Evolutionary conservation across 495 filamentous ascomycete species (phyloP).

Genomic region (Penicillium lividum): DNA sequence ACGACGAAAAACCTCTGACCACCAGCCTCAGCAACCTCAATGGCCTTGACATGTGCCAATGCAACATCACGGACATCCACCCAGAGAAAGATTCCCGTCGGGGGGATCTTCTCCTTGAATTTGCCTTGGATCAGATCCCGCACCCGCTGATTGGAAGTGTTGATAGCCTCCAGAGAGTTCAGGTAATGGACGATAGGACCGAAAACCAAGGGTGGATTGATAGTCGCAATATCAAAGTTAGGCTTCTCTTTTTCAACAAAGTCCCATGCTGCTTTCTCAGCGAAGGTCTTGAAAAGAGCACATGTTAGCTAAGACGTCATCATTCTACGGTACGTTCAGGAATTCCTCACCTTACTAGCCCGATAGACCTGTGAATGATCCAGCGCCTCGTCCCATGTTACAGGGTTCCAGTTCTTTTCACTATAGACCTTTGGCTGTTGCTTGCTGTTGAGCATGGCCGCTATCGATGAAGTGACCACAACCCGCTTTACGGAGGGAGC

Average conservation of each 20-base stretch:
- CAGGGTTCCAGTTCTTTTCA: conserved; percentile 82
- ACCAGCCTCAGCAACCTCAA: conserved; percentile 65
- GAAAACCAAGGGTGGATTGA: conserved; percentile 70
- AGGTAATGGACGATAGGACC: conserved; percentile 69
- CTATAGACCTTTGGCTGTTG: conserved; percentile 58
- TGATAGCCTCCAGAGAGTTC: conserved; percentile 65
- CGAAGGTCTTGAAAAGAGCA: conserved; percentile 40
- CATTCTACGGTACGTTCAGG: no score
- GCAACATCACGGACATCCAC: conserved; percentile 73
- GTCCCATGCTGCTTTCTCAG: conserved; percentile 77
- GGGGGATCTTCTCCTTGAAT: conserved; percentile 61
- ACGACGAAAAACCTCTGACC: conserved; percentile 71
- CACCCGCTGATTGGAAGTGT: conserved; percentile 66
- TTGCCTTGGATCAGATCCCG: conserved; percentile 60
- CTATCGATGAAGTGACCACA: conserved; percentile 85
- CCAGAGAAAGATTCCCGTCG: conserved; percentile 59
- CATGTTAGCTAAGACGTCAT: conserved; percentile 2
- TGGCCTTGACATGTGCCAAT: conserved; percentile 68
- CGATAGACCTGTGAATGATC: conserved; percentile 64
- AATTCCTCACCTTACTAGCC: conserved; percentile 56
- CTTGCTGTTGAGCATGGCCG: conserved; percentile 63
- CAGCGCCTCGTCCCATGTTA: conserved; percentile 68
- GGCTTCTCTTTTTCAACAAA: conserved; percentile 79
- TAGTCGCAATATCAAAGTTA: conserved; percentile 71
- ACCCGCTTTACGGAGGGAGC: conserved; percentile 80